These are phyloP conservation scores for Ganoderma resinaceum DNA, from an alignment of 1,284 basidiomycete species.

Conservation along the genomic window DNA sequence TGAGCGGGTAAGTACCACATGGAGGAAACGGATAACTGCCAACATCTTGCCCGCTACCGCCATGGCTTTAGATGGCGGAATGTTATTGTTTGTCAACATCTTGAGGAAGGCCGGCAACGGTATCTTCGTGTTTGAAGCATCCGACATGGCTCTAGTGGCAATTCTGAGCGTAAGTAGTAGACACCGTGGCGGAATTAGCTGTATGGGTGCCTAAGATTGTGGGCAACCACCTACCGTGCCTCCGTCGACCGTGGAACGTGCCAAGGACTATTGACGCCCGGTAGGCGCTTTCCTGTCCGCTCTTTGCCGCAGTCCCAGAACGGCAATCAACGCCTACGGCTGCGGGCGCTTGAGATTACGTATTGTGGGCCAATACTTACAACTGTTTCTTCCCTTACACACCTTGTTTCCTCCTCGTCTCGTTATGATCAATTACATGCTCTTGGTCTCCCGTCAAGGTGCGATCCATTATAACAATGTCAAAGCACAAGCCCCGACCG, in stretches of 20 bases:
- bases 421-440: constrained; percentile 50
- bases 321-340: constrained; percentile 28
- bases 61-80: constrained; percentile 81
- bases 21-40: constrained; percentile 31
- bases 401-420: constrained; percentile 3
- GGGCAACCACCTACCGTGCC: background rate
- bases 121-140: constrained; percentile 50
- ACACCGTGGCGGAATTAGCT: background rate
- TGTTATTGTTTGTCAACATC: constrained; percentile 65
- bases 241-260: background rate
- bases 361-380: background rate
- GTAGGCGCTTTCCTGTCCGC: constrained; percentile 11
- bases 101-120: constrained; percentile 79
- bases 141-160: background rate
- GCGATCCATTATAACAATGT: no score
- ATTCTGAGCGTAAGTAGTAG: background rate
- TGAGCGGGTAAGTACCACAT: constrained; percentile 20
- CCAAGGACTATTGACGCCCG: background rate
- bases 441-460: constrained; percentile 96
- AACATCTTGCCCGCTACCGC: constrained; percentile 80
- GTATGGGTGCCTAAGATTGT: background rate
- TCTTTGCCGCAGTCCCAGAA: constrained; percentile 22
- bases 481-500: no score
- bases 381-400: background rate
- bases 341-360: background rate